Evolutionary conservation across 768 basidiomycete genomes (phyloP), one percentile per base, ranked within the genome.

Genomic region (Dioszegia hungarica): DNA sequence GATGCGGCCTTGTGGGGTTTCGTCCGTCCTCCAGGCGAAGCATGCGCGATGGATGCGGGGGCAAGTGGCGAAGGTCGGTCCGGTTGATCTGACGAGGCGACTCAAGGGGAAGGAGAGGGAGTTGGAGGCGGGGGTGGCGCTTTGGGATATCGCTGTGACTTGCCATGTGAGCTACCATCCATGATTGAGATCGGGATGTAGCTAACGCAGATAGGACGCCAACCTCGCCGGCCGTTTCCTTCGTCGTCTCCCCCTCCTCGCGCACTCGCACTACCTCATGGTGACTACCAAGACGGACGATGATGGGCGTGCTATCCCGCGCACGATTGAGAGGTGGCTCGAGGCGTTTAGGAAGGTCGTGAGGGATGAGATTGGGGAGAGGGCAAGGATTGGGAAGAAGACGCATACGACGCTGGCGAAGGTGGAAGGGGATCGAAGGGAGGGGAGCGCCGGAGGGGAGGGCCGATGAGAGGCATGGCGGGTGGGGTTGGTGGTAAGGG

Each of bases 161-260:
- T 98, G 94, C 77, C 81, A 83, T 74, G 93, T 93, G 78, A 63
- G 86, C 78, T 27, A 25, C 22, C 15, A 14, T 47, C n/a, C n/a
- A n/a, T n/a, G n/a, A n/a, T n/a, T n/a, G n/a, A n/a, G 3, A n/a
- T 9, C 45, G 39, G 20, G 33, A 22, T 1, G 10, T 28, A 48
- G 19, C 47, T 39, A 19, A 36, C 46, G 36, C 33, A 40, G 74
- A 74, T 17, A 85, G 58, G 20, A 45, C 6, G 51, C 90, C 72
- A 82, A 82, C n/a, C 84, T 98, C 81, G 95, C 93, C 15, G 95
- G 95, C 14, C 86, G 95, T 33, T 86, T 89, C 0, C 81, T 99
- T 12, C 84, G 95, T 12, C 85, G 92, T 6, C 80, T 99, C n/a
- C 95, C 95, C 2, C 90, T 98, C 43, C 83, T 98, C 19, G 90